Conservation (phyloP, 805 yeast species). For the Suhomyces prunicola region DNA sequence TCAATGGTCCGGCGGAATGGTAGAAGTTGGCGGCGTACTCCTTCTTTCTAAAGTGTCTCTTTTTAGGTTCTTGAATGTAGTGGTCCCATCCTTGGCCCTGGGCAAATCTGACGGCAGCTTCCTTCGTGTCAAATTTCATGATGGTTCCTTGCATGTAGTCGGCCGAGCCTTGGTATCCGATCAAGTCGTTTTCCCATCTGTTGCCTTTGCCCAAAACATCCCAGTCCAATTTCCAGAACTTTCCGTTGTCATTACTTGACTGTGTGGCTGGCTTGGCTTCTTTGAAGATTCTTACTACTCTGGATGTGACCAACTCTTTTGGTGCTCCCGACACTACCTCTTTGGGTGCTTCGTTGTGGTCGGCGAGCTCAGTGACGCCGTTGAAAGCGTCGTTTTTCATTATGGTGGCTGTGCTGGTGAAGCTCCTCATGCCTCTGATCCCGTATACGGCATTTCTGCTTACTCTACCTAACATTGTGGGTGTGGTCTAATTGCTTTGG, state of each 20-base stretch:
- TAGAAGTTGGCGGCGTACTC: constrained; percentile 69
- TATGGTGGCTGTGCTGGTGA: constrained; percentile 17
- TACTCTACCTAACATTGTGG: constrained; percentile 23
- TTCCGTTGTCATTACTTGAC: constrained; percentile 56
- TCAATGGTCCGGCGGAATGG: constrained; percentile 67
- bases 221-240: constrained; percentile 78
- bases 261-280: constrained; percentile 82
- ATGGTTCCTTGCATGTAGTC: constrained; percentile 82
- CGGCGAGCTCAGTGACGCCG: constrained; percentile 22
- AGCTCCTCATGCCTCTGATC: constrained; percentile 17
- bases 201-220: constrained; percentile 72
- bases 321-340: constrained; percentile 81
- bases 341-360: constrained; percentile 33
- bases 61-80: constrained; percentile 78
- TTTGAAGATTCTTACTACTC: constrained; percentile 74
- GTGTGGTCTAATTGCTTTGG: not conserved
- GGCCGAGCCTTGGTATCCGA: constrained; percentile 77
- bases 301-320: constrained; percentile 50
- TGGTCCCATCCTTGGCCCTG: constrained; percentile 84
- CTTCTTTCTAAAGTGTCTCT: constrained; percentile 69
- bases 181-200: constrained; percentile 87
- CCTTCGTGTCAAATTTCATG: constrained; percentile 69
- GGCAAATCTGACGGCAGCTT: constrained; percentile 76
- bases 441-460: constrained; percentile 12
- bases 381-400: constrained; percentile 13